Percentiles rank a stretch among this genome's conserved stretches.
phyloP scores from a whole-genome alignment of 148 eudicot genomes.

The Limonium bicolor region DNA sequence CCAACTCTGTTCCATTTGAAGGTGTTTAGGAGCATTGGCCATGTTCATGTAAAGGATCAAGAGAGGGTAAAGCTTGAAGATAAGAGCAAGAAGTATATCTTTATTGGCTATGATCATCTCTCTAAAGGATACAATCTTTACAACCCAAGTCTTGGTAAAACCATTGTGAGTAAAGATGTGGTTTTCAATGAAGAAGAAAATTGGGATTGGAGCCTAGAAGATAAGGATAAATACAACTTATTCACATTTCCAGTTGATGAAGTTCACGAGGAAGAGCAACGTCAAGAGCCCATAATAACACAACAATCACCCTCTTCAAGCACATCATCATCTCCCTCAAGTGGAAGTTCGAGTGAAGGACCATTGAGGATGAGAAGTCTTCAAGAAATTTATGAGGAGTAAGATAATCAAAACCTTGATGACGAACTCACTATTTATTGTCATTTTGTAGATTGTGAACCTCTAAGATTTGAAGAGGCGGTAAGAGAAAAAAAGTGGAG shows the following conservation, averaged over 20 bases:
- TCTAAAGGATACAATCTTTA: neutral
- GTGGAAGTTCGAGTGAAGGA: neutral
- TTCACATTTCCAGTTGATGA: no score
- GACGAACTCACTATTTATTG: no score
- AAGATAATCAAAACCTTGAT: no score
- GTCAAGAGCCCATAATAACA: neutral
- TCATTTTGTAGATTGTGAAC: neutral
- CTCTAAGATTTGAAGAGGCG: neutral
- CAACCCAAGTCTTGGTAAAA: conserved; percentile 1
- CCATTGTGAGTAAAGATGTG: conserved; percentile 1
- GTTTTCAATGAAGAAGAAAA: neutral
- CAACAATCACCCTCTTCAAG: neutral
- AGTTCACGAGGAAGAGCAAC: neutral
- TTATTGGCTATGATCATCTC: no score
- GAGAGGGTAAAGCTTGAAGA: conserved; percentile 5
- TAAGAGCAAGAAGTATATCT: neutral
- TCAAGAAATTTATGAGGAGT: neutral
- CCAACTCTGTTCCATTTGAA: conserved; percentile 1
- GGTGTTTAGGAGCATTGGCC: conserved; percentile 7
- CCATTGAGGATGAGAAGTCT: neutral
- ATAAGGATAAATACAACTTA: neutral
- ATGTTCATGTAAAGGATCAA: neutral
- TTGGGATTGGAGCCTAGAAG: neutral
- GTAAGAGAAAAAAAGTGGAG: neutral
- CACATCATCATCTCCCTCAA: neutral